These are phyloP conservation scores for Fagopyrum esculentum DNA, from an alignment of 148 eudicot genomes.

Conservation along the genomic window DNA sequence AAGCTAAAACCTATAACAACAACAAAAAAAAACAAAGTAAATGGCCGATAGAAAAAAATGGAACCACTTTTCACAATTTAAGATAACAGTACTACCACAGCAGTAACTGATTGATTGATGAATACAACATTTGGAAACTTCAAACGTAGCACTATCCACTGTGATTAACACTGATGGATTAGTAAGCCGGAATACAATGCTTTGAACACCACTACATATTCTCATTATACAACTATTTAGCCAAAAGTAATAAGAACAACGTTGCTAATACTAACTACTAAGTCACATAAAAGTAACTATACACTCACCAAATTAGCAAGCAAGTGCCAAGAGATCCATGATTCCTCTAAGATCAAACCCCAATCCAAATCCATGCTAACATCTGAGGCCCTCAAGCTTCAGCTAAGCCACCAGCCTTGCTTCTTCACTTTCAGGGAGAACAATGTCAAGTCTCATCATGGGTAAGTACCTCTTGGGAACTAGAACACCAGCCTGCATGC, in stretches of 20 bases:
- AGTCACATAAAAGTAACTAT: neutral
- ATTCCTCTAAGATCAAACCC: neutral
- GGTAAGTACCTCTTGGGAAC: constrained; percentile 63
- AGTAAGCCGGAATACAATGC: neutral
- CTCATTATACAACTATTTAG: neutral
- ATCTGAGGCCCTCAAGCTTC: neutral
- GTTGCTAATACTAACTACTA: neutral
- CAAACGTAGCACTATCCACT: neutral
- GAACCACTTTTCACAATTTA: neutral
- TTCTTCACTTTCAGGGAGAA: constrained; percentile 78
- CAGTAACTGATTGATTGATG: neutral
- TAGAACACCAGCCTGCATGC: constrained; percentile 80
- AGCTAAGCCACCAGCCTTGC: constrained; percentile 53
- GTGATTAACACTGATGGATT: neutral
- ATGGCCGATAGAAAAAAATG: neutral
- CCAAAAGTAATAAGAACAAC: constrained; percentile 1
- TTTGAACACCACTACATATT: neutral
- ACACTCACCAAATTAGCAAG: constrained; percentile 4
- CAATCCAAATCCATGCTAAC: neutral
- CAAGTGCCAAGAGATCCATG: neutral
- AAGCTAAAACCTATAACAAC: neutral
- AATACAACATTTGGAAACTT: neutral
- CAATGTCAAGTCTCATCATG: constrained; percentile 92
- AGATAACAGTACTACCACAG: neutral
- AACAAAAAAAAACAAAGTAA: neutral